Base-by-base conservation (phyloP, 208 protist species). In the Crithidia bombi region DNA sequence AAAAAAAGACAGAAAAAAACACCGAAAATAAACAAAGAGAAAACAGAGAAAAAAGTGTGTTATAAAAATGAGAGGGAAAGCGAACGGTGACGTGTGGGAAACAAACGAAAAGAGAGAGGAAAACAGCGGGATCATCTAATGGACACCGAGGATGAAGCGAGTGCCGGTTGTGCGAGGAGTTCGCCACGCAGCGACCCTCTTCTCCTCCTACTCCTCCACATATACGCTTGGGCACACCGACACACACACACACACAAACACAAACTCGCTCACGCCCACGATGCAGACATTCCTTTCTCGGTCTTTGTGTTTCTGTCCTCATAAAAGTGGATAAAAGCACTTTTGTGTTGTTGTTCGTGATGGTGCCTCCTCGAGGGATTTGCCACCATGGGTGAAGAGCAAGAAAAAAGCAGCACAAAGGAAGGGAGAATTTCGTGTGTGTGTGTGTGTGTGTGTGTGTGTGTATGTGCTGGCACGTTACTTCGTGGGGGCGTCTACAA, bases 1-100 rank as follows among this genome's bases (percentile, higher is more conserved):
- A n/a, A n/a, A n/a, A n/a, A n/a, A n/a, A 52, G n/a, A 21, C 51
- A 57, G 51, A 25, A n/a, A 57, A 57, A 49, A 11, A 49, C 10
- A 49, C 26, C 10, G 6, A 14, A 52, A n/a, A 52, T 15, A 25
- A 7, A 25, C 15, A 52, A 52, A 33, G 32, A 6, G 26, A 21
- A 14, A 36, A 25, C 26, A 57, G 30, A 56, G 39, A 35, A 52
- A 32, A 14, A 41, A 6, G 38, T 15, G 38, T 6, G 38, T 41
- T 41, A n/a, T n/a, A n/a, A n/a, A n/a, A n/a, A n/a, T n/a, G n/a
- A n/a, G n/a, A n/a, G n/a, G n/a, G n/a, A n/a, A n/a, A n/a, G n/a
- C n/a, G n/a, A n/a, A n/a, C n/a, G 38, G 14, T 41, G 38, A 15
- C 14, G 38, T 41, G 11, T 28, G 19, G 21, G 17, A 19, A 52